phyloP scores from a whole-genome alignment of 495 filamentous ascomycete genomes.

The Schizothecium vesticola region DNA sequence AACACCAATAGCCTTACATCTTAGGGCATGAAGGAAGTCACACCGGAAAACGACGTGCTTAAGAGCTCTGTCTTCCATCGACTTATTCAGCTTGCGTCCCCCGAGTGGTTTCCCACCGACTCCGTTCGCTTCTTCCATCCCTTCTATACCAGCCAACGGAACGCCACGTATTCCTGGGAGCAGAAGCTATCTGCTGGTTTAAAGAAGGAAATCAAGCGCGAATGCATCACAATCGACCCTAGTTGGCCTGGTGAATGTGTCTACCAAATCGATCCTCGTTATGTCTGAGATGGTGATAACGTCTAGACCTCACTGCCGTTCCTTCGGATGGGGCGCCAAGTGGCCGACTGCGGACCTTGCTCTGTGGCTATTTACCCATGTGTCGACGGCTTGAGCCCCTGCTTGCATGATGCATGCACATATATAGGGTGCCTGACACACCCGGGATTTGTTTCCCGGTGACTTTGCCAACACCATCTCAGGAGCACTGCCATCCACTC shows the following conservation, averaged over 20 bases:
- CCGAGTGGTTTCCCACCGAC: slow-evolving; percentile 63
- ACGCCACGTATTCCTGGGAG: slow-evolving; percentile 1
- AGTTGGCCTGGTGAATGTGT: background rate
- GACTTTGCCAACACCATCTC: too few relatives aligned
- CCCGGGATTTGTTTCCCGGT: too few relatives aligned
- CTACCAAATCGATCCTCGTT: slow-evolving; percentile 19
- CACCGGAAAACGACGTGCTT: slow-evolving; percentile 62
- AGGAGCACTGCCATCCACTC: too few relatives aligned
- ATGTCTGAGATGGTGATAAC: too few relatives aligned
- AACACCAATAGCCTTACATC: slow-evolving; percentile 68
- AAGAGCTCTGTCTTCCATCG: slow-evolving; percentile 73
- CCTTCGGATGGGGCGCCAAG: too few relatives aligned
- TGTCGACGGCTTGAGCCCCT: too few relatives aligned
- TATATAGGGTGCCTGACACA: too few relatives aligned
- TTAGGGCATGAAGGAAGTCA: slow-evolving; percentile 68
- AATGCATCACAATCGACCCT: slow-evolving; percentile 10
- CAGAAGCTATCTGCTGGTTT: background rate
- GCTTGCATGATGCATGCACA: too few relatives aligned
- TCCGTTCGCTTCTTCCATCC: slow-evolving; percentile 74
- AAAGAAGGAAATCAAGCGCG: slow-evolving; percentile 10
- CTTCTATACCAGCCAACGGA: slow-evolving; percentile 29
- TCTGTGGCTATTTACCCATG: too few relatives aligned
- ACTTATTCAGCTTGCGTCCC: slow-evolving; percentile 63
- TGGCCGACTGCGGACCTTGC: too few relatives aligned
- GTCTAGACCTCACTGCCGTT: background rate